A percentile compares a stretch with the other conserved stretches of the same genome.
Evolutionary conservation across 2,329 filamentous ascomycete genomes (phyloP).

Genomic region (Cladosporium sphaerospermum): DNA sequence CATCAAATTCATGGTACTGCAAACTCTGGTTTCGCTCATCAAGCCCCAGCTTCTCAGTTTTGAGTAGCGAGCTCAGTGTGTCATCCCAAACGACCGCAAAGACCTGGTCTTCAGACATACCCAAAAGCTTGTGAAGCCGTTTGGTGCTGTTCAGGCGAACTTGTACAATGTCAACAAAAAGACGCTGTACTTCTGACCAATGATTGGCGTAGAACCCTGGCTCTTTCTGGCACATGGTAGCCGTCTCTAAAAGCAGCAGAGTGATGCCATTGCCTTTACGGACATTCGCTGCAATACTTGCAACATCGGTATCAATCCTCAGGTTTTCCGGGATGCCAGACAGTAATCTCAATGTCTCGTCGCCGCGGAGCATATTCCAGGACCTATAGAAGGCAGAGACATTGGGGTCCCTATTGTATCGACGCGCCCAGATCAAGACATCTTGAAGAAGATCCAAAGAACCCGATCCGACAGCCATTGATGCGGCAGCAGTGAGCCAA

Average conservation of each 20-base stretch:
- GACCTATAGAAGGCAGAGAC: background rate
- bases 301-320: background rate
- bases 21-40: slow-evolving; percentile 16
- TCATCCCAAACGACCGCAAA: slow-evolving; percentile 24
- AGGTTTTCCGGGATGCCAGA: background rate
- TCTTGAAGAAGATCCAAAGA: slow-evolving; percentile 28
- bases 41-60: slow-evolving; percentile 18
- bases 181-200: slow-evolving; percentile 13
- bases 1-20: slow-evolving; percentile 11
- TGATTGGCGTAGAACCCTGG: slow-evolving; percentile 26
- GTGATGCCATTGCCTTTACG: slow-evolving; percentile 27
- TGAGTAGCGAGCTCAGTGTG: slow-evolving; percentile 19
- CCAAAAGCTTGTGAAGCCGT: slow-evolving; percentile 15
- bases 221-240: slow-evolving; percentile 26
- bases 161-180: slow-evolving; percentile 16
- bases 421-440: slow-evolving; percentile 31
- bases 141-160: slow-evolving; percentile 13
- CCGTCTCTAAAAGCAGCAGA: slow-evolving; percentile 25
- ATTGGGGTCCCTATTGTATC: slow-evolving; percentile 34
- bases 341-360: background rate
- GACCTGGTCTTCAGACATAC: slow-evolving; percentile 15
- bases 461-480: slow-evolving; percentile 19
- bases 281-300: background rate
- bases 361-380: background rate
- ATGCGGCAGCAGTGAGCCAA: background rate